A percentile compares a stretch with the other conserved stretches of the same genome.
Evolutionary conservation across 768 basidiomycete species (phyloP).

Genomic region (Atractiella rhizophila): DNA sequence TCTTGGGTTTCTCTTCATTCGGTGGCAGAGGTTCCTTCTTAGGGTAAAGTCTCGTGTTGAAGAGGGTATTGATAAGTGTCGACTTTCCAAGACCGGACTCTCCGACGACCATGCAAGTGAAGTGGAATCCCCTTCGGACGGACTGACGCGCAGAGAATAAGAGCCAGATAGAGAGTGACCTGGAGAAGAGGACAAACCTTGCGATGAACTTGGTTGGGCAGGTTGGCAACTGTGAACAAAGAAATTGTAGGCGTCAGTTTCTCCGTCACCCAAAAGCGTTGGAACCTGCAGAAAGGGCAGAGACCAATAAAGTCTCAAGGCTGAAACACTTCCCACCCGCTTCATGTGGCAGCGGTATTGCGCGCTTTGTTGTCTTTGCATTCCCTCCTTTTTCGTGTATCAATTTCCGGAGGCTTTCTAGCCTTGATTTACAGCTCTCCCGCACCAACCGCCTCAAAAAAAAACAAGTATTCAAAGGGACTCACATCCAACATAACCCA

Average conservation of each 20-base stretch:
- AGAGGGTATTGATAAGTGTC: constrained; percentile 92
- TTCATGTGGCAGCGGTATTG: no score
- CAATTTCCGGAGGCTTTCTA: no score
- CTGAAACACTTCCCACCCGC: no score
- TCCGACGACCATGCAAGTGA: constrained; percentile 89
- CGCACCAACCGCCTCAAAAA: neutral
- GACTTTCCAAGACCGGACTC: constrained; percentile 98
- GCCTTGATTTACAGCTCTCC: no score
- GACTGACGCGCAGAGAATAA: no score
- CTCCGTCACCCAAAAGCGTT: neutral
- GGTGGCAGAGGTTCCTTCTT: constrained; percentile 63
- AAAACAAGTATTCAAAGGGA: neutral
- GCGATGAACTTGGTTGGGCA: constrained; percentile 97
- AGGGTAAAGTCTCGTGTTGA: constrained; percentile 86
- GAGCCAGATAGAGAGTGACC: no score
- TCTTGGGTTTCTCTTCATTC: constrained; percentile 62
- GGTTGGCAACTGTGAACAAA: constrained; percentile 41
- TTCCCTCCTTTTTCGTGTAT: no score
- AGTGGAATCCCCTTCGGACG: constrained; percentile 94
- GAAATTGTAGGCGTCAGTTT: neutral
- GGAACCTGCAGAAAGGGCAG: neutral
- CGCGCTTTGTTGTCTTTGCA: no score
- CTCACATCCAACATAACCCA: constrained; percentile 57
- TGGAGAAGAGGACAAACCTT: no score
- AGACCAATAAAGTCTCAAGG: no score